These are phyloP conservation scores for Fusarium sp. DNA, from an alignment of 2,329 filamentous ascomycete genomes.

Conservation along the genomic window DNA sequence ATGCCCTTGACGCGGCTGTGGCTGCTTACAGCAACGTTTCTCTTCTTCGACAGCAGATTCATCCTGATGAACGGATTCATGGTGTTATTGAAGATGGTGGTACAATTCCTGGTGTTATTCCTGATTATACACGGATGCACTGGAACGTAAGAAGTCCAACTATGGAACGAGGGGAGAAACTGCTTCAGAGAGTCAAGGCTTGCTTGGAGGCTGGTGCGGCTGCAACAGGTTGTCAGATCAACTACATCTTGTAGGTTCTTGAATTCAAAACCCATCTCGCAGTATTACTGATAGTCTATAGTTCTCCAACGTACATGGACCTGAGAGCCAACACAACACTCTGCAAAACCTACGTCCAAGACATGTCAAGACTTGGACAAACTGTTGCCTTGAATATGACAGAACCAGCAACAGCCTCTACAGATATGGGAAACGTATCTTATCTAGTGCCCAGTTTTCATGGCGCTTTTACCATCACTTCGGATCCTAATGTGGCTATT, in stretches of 20 bases:
- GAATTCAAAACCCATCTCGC: too few species aligned
- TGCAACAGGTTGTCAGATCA: not conserved
- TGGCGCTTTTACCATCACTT: conserved; percentile 56
- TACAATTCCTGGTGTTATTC: not conserved
- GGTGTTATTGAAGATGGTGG: conserved; percentile 27
- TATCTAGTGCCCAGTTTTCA: conserved; percentile 60
- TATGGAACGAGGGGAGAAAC: not conserved
- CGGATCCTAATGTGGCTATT: conserved; percentile 45
- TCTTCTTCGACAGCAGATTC: conserved; percentile 36
- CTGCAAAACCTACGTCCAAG: conserved; percentile 54
- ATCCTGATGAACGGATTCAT: conserved; percentile 34
- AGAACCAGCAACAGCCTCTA: conserved; percentile 53
- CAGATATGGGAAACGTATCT: conserved; percentile 64
- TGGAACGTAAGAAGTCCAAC: not conserved
- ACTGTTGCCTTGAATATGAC: conserved; percentile 50
- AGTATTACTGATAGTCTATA: not conserved
- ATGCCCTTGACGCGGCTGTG: conserved; percentile 34
- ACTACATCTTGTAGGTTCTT: not conserved
- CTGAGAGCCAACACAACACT: conserved; percentile 57
- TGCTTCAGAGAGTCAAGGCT: not conserved
- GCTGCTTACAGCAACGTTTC: conserved; percentile 27
- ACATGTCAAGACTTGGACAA: conserved; percentile 50
- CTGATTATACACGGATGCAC: not conserved
- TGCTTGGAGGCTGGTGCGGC: not conserved
- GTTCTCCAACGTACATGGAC: conserved; percentile 51